Conservation (phyloP, 176 grass and related monocot genomes). For the Carex scoparia region DNA sequence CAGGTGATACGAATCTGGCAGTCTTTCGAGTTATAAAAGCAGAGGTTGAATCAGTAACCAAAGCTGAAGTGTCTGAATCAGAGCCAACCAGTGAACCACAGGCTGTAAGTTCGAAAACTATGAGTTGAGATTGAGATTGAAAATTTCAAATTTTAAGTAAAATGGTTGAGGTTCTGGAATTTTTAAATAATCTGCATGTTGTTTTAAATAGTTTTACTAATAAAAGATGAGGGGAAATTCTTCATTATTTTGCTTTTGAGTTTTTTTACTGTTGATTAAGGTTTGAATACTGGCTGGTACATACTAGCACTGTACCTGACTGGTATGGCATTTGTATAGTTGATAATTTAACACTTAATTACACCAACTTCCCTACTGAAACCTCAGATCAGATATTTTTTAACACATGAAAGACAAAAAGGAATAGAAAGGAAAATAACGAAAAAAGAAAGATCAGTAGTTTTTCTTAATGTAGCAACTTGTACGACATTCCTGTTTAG, state of each 20-base stretch:
- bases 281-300: neutral
- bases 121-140: neutral
- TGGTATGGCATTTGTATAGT: neutral
- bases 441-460: neutral
- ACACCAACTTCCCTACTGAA: neutral
- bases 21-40: constrained; percentile 62
- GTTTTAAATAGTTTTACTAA: neutral
- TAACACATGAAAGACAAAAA: neutral
- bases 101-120: constrained; percentile 25
- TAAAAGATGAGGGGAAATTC: neutral
- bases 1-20: constrained; percentile 60
- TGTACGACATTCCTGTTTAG: neutral
- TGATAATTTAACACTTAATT: neutral
- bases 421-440: neutral
- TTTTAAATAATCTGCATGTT: neutral
- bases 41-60: constrained; percentile 10
- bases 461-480: neutral
- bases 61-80: constrained; percentile 1
- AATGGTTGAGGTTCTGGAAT: neutral
- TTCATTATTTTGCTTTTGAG: neutral
- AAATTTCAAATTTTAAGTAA: neutral
- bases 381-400: neutral
- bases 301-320: neutral
- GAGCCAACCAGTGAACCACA: constrained; percentile 20
- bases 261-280: neutral